Evolutionary conservation across 106 monocot species (phyloP), one percentile per base, ranked within the genome.

Genomic region (Alisma plantagoaquatica): DNA sequence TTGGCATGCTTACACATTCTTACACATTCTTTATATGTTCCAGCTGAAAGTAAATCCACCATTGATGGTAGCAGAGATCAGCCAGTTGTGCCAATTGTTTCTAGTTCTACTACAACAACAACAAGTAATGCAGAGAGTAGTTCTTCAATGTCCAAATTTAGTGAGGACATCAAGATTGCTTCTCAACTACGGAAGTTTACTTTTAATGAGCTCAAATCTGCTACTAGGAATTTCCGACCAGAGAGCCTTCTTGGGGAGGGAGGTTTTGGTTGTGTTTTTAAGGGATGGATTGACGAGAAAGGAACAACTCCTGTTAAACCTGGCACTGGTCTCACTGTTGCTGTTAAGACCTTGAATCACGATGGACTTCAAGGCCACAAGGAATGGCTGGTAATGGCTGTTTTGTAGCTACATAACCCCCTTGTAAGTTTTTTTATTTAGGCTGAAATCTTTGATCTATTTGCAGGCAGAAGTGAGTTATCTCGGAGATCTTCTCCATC

Each of bases 211-310:
- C 56, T 74, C 20, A 67, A 67, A 56, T 43, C 60, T 22, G 74
- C 74, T 16, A 74, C 74, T 11, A 56, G 49, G 27, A 68, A 74
- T 55, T 74, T 74, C 49, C 67, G 49, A 31, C 67, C 74, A 12
- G 74, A 74, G 49, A 67, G 62, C 56, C 61, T 74, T 29, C 74
- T 74, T 33, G 74, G 74, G n/a, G 67, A 74, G 24, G 74, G 74
- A 14, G 74, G 74, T 0, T 74, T 74, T 56, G 74, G 74, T 27
- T 67, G 74, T 60, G 74, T 74, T 29, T 74, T 74, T 42, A 68
- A 74, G 55, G 74, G 74, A 31, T 74, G 74, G 67, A 68, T 74
- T 31, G 74, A 74, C 67, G 67, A 67, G 61, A 68, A 74, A 31
- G 74, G 74, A 35, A 74, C 74, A 56, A 61, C 74, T 43, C 67